These are phyloP conservation scores for Paraphoma sp. DNA, from an alignment of 2,329 filamentous ascomycete species.

Conservation along the genomic window DNA sequence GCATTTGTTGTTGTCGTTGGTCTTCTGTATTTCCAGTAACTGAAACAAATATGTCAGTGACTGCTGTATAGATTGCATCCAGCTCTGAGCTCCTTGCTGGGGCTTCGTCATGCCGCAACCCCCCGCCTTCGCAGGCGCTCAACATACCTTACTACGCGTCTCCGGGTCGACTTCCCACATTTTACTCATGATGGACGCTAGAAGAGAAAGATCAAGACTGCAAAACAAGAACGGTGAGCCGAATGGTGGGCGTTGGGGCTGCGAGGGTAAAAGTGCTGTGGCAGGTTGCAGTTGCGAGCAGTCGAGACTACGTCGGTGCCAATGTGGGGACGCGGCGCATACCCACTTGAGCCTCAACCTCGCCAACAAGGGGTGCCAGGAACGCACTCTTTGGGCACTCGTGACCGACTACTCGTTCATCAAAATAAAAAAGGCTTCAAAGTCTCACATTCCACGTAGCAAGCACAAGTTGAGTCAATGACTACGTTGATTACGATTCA, in stretches of 20 bases:
- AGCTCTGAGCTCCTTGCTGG: neutral
- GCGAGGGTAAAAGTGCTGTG: constrained; percentile 1
- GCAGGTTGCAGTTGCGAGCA: constrained; percentile 9
- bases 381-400: neutral
- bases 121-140: constrained; percentile 4
- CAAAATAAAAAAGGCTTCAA: no score
- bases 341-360: constrained; percentile 21
- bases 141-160: constrained; percentile 85
- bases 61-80: neutral
- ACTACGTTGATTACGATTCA: neutral
- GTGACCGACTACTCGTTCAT: no score
- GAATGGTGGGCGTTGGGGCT: neutral
- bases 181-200: constrained; percentile 61
- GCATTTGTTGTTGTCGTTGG: constrained; percentile 85
- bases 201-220: neutral
- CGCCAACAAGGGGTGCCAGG: neutral
- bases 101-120: constrained; percentile 9
- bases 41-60: constrained; percentile 49
- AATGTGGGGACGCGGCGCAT: constrained; percentile 23
- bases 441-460: no score
- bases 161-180: constrained; percentile 99
- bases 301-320: constrained; percentile 24
- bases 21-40: constrained; percentile 91
- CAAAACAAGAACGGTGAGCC: neutral
- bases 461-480: no score